A percentile compares a stretch with the other conserved stretches of the same genome.
These are phyloP conservation scores for Fusarium sororula DNA, from an alignment of 2,329 filamentous ascomycete species.

Conservation along the genomic window DNA sequence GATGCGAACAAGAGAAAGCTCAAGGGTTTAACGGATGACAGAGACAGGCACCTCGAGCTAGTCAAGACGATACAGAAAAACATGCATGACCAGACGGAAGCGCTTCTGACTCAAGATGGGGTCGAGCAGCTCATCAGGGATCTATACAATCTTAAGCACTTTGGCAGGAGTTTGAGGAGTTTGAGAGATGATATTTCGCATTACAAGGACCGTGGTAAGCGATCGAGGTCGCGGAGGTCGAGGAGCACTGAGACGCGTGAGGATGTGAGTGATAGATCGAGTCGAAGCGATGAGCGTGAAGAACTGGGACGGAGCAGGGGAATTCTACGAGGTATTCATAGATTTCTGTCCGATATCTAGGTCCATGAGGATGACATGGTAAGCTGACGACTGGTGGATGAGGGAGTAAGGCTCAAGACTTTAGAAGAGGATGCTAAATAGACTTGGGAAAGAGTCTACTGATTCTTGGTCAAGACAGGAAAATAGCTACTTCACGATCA, in stretches of 20 bases:
- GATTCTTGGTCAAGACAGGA: neutral
- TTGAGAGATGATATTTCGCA: neutral
- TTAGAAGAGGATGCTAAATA: neutral
- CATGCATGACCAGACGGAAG: neutral
- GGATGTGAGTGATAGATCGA: neutral
- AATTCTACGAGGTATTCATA: neutral
- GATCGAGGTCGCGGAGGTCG: neutral
- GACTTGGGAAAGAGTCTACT: no score
- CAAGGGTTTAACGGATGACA: neutral
- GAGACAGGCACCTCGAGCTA: constrained; percentile 13
- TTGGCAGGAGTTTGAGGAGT: constrained; percentile 3
- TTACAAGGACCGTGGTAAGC: neutral
- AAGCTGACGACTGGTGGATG: neutral
- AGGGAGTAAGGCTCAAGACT: neutral
- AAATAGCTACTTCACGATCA: neutral
- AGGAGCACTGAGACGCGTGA: neutral
- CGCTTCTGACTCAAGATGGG: constrained; percentile 1
- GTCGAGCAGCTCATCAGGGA: neutral
- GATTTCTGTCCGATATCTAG: neutral
- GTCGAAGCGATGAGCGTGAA: neutral
- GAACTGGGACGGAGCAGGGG: neutral
- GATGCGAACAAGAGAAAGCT: constrained; percentile 8
- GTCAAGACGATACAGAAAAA: constrained; percentile 18
- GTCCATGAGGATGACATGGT: accelerated
- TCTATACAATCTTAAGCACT: constrained; percentile 23